Evolutionary conservation across 352 stramenopile genomes (phyloP).

Genomic region (Thraustotheca clavata): DNA sequence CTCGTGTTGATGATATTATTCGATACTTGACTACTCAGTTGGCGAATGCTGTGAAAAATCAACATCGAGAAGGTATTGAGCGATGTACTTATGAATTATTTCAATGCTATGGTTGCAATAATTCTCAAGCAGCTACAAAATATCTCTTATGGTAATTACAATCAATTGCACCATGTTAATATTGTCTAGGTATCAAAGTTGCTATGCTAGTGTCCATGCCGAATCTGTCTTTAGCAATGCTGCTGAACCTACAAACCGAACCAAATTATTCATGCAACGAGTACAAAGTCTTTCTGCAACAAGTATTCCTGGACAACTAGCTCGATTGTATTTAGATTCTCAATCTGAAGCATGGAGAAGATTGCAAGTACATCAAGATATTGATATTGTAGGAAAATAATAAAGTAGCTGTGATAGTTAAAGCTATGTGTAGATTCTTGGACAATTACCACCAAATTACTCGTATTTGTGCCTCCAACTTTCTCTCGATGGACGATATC

Average conservation of each 20-base stretch:
- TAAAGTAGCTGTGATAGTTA: not conserved
- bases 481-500: constrained; percentile 52
- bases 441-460: constrained; percentile 29
- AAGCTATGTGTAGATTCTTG: constrained; percentile 25
- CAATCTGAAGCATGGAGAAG: constrained; percentile 57
- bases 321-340: constrained; percentile 49
- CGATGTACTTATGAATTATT: constrained; percentile 49
- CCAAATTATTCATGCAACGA: constrained; percentile 36
- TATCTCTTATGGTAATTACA: constrained; percentile 42
- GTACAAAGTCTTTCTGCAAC: constrained; percentile 33
- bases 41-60: constrained; percentile 41
- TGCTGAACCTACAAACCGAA: constrained; percentile 27
- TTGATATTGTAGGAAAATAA: constrained; percentile 28
- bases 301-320: constrained; percentile 58
- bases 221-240: constrained; percentile 1
- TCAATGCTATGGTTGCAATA: constrained; percentile 40
- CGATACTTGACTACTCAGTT: constrained; percentile 29
- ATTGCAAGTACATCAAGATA: constrained; percentile 33
- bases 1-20: constrained; percentile 25
- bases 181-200: constrained; percentile 18
- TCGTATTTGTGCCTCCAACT: constrained; percentile 54
- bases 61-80: constrained; percentile 28
- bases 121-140: constrained; percentile 38
- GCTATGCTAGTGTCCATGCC: not conserved
- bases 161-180: not conserved